Evolutionary conservation across 768 basidiomycete genomes (phyloP).

Genomic region (Trametopsis cervina): DNA sequence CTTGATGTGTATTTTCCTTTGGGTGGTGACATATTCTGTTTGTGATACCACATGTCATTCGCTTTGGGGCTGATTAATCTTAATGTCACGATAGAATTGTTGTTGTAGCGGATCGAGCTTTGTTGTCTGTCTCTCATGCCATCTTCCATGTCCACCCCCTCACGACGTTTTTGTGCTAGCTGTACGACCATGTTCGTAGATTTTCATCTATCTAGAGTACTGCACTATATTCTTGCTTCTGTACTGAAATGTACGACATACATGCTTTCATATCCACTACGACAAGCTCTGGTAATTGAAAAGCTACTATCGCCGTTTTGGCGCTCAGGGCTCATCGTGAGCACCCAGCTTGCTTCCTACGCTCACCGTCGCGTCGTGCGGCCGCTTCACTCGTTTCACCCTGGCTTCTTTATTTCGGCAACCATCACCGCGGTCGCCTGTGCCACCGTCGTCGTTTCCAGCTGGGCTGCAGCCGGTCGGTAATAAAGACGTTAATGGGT

Average conservation of each 20-base stretch:
- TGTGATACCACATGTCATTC: slow-evolving; percentile 9
- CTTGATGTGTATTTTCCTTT: slow-evolving; percentile 17
- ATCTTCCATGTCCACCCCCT: slow-evolving; percentile 2
- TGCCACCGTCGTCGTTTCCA: slow-evolving; percentile 41
- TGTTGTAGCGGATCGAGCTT: slow-evolving; percentile 11
- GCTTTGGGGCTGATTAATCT: slow-evolving; percentile 7
- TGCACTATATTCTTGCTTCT: neutral
- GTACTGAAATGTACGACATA: no score
- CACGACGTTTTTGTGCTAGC: neutral
- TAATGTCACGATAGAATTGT: slow-evolving; percentile 8
- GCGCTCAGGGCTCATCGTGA: neutral
- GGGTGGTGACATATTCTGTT: neutral
- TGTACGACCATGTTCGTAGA: slow-evolving; percentile 13
- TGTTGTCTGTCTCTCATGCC: slow-evolving; percentile 5
- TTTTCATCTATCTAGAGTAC: slow-evolving; percentile 1
- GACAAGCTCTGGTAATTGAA: neutral
- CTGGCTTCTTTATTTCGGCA: slow-evolving; percentile 65
- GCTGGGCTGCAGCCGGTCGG: slow-evolving; percentile 50
- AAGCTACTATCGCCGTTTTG: neutral
- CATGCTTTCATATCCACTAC: neutral
- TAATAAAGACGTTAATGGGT: slow-evolving; percentile 38
- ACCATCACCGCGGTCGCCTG: slow-evolving; percentile 35
- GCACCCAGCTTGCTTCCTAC: neutral
- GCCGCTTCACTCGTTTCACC: slow-evolving; percentile 27
- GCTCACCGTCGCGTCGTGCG: neutral